Percentiles rank a stretch among this genome's conserved stretches.
phyloP scores from a whole-genome alignment of 352 stramenopile species.

The Globisporangium okanoganense region DNA sequence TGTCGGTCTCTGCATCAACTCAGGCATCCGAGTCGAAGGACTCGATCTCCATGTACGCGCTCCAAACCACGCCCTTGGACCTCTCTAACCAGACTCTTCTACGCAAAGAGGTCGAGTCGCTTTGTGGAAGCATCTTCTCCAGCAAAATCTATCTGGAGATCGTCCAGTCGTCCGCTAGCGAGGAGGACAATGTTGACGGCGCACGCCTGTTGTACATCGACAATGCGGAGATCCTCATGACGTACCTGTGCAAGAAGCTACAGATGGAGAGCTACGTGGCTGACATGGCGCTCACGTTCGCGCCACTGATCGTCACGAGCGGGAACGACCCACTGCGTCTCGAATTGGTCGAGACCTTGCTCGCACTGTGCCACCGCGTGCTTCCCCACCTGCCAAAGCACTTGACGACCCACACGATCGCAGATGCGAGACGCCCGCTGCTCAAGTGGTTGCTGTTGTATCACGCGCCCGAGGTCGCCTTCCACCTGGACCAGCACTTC shows the following conservation, averaged over 20 bases:
- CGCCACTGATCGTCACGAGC: conserved; percentile 48
- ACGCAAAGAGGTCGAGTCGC: conserved; percentile 64
- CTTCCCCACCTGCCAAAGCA: conserved; percentile 52
- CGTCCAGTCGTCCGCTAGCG: conserved; percentile 17
- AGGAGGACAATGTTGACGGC: conserved; percentile 40
- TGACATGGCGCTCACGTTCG: conserved; percentile 51
- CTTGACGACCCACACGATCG: conserved; percentile 20
- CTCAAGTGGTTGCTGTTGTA: conserved; percentile 79
- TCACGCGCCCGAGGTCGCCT: conserved; percentile 56
- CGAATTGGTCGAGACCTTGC: conserved; percentile 51
- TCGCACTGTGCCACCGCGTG: conserved; percentile 38
- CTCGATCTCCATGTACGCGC: conserved; percentile 61
- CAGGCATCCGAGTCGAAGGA: conserved; percentile 26
- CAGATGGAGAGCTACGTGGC: conserved; percentile 40
- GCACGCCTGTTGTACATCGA: conserved; percentile 73
- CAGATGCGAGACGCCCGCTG: conserved; percentile 34
- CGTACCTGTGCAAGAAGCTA: conserved; percentile 62
- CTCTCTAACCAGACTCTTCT: conserved; percentile 46
- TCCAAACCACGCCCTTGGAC: conserved; percentile 60
- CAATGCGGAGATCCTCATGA: conserved; percentile 66
- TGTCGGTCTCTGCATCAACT: background rate
- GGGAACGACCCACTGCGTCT: conserved; percentile 65
- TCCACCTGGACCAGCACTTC: conserved; percentile 75
- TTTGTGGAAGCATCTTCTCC: conserved; percentile 62
- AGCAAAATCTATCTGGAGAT: conserved; percentile 47